A percentile compares a stretch with the other conserved stretches of the same genome.
These are phyloP conservation scores for Theileria sp. DNA, from an alignment of 169 alveolate genomes.

Conservation along the genomic window DNA sequence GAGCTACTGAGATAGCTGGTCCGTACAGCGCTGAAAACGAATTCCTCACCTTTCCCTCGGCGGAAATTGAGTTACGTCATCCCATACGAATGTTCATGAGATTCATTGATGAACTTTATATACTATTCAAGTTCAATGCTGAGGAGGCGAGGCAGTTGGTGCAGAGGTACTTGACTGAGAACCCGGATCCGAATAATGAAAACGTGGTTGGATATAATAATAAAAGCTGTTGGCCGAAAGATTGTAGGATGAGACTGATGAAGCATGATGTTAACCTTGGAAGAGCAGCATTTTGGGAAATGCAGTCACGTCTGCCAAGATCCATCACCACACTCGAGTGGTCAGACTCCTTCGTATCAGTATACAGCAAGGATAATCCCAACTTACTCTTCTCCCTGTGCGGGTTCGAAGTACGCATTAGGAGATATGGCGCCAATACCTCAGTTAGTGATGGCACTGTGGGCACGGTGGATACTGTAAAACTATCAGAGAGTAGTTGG, in stretches of 20 bases:
- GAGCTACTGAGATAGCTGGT: conserved; percentile 99
- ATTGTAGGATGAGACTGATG: conserved; percentile 99
- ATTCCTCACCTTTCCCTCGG: conserved; percentile 92
- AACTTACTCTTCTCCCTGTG: conserved; percentile 96
- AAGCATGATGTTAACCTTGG: conserved; percentile 97
- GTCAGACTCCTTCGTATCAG: conserved; percentile 96
- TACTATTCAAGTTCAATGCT: conserved; percentile 91
- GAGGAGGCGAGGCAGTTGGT: conserved; percentile 96
- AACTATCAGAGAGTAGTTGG: conserved; percentile 94
- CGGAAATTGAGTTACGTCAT: conserved; percentile 93
- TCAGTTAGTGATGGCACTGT: conserved; percentile 51
- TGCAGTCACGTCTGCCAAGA: conserved; percentile 98
- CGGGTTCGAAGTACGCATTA: conserved; percentile 97
- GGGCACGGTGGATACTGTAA: background rate
- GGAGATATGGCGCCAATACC: conserved; percentile 61
- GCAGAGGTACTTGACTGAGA: conserved; percentile 97
- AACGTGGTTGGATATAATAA: conserved; percentile 98
- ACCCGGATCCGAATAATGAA: conserved; percentile 99
- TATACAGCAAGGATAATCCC: conserved; percentile 98
- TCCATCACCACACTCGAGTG: conserved; percentile 96
- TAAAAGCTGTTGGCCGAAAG: conserved; percentile 99
- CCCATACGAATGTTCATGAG: conserved; percentile 97
- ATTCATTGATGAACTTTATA: conserved; percentile 93
- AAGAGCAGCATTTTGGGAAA: conserved; percentile 99
- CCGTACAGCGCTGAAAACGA: conserved; percentile 88